Percentiles rank a stretch among this genome's conserved stretches.
phyloP scores from a whole-genome alignment of 2,329 filamentous ascomycete genomes.

The Clonostachys sp. region DNA sequence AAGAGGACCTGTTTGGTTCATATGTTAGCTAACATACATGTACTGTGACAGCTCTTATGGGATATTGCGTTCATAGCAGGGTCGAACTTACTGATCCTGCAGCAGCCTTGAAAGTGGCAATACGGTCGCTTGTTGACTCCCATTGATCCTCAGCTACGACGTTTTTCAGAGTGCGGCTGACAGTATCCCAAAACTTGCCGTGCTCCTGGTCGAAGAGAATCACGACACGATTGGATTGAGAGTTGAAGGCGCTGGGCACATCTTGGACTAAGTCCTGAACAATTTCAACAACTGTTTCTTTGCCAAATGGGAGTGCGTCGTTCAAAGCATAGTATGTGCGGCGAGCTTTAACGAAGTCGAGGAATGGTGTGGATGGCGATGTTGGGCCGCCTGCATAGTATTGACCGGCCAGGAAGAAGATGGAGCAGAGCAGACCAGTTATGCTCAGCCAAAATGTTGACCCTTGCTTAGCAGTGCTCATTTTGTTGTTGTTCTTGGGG shows the following conservation, averaged over 20 bases:
- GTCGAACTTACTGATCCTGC: slow-evolving; percentile 65
- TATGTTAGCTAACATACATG: too few relatives aligned
- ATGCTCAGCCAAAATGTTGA: too few relatives aligned
- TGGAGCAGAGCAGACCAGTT: too few relatives aligned
- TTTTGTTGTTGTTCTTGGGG: too few relatives aligned
- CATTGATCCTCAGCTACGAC: slow-evolving; percentile 64
- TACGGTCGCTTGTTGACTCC: slow-evolving; percentile 39
- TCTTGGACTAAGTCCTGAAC: slow-evolving; percentile 60
- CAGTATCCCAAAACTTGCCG: slow-evolving; percentile 80
- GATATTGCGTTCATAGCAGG: not conserved
- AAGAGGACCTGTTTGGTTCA: slow-evolving; percentile 49
- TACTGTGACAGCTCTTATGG: too few relatives aligned
- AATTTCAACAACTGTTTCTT: slow-evolving; percentile 59
- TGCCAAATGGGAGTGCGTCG: slow-evolving; percentile 50
- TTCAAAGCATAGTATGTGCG: slow-evolving; percentile 65
- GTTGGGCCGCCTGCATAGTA: too few relatives aligned
- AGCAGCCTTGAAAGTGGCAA: slow-evolving; percentile 58
- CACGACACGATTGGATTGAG: slow-evolving; percentile 73
- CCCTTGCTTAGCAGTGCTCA: too few relatives aligned
- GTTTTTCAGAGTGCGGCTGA: slow-evolving; percentile 39
- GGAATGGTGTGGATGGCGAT: slow-evolving; percentile 32
- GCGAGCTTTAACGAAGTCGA: slow-evolving; percentile 72
- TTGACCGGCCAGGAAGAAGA: too few relatives aligned
- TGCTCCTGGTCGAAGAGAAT: slow-evolving; percentile 79
- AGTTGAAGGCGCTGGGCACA: slow-evolving; percentile 82